Evolutionary conservation across 148 eudicot genomes (phyloP), one percentile per base, ranked within the genome.

Genomic region (Diospyros kaki): DNA sequence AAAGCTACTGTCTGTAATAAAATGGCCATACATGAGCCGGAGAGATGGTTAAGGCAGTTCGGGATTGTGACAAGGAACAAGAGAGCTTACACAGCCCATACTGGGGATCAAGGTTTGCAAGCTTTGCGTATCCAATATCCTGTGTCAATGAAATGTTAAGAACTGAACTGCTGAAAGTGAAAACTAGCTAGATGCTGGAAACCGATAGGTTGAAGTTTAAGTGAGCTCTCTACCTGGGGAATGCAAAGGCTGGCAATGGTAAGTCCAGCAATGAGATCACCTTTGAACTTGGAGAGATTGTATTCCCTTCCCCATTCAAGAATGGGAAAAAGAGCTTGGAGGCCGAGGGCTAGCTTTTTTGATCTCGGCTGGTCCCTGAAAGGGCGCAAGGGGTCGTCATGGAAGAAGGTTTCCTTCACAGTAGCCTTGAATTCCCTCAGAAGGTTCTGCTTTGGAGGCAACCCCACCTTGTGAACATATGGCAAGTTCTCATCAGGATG

Each of bases 241-340:
- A 94, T 90, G 54, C 89, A 85, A 38, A 93, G 98, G 77, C 95
- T 90, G 0, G 97, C 98, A 72, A 94, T 93, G 78, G 98, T 94
- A 28, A 84, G 80, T n/a, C 98, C 98, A 53, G 98, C 84, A 18
- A 94, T 84, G 63, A 94, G 75, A 68, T 94, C 98, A 9, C 89
- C 83, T 75, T 79, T 90, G 59, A 94, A 82, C 72, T 88, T 90
- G 42, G 64, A 17, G 1, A 91, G 75, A 56, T 13, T 90, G 72
- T 94, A 94, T 6, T 73, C 10, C 63, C 93, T 84, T 45, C 91
- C 92, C 97, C 98, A 94, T 4, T 86, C 88, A n/a, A 94, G 85
- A 14, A 94, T 87, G 6, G 98, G 98, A 65, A 91, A 94, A 58
- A 94, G 42, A 14, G 91, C 84, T 62, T 80, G 86, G 15, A 87